Evolutionary conservation across 2,329 filamentous ascomycete genomes (phyloP).

Genomic region (Colletotrichum camelliae): DNA sequence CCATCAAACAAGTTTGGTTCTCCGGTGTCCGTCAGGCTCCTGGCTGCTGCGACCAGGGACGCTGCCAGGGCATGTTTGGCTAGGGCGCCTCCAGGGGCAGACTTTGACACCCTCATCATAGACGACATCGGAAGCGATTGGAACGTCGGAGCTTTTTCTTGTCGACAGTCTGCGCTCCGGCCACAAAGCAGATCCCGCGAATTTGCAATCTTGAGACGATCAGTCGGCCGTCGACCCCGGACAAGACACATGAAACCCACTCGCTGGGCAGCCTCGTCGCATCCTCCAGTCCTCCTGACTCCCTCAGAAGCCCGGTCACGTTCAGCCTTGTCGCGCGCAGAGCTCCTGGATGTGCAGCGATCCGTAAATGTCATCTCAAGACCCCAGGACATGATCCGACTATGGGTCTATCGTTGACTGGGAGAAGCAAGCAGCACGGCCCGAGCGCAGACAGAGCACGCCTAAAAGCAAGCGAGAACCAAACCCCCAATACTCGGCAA

Average conservation of each 20-base stretch:
- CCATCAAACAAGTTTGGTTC: not conserved
- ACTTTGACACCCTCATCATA: not conserved
- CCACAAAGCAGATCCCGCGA: not conserved
- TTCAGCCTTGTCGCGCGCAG: constrained; percentile 4
- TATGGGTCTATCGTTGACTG: constrained; percentile 5
- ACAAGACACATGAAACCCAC: constrained; percentile 9
- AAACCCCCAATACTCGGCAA: not conserved
- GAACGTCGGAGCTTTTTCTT: not conserved
- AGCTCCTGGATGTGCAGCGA: not conserved
- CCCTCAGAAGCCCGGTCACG: not conserved
- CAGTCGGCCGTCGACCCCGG: not conserved
- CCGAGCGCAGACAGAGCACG: not conserved
- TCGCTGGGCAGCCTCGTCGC: constrained; percentile 5
- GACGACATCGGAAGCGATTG: not conserved
- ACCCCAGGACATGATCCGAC: not conserved
- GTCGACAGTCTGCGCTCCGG: not conserved
- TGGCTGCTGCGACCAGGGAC: not conserved
- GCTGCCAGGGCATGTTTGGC: not conserved
- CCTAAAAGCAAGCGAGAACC: not conserved
- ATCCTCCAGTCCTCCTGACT: not conserved
- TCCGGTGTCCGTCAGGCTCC: not conserved
- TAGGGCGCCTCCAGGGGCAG: not conserved
- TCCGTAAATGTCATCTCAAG: not conserved
- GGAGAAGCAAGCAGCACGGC: not conserved
- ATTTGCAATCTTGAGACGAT: constrained; percentile 27